Evolutionary conservation across 192 early-diverging fungal genomes (phyloP).

Genomic region (Coemansia sp.): DNA sequence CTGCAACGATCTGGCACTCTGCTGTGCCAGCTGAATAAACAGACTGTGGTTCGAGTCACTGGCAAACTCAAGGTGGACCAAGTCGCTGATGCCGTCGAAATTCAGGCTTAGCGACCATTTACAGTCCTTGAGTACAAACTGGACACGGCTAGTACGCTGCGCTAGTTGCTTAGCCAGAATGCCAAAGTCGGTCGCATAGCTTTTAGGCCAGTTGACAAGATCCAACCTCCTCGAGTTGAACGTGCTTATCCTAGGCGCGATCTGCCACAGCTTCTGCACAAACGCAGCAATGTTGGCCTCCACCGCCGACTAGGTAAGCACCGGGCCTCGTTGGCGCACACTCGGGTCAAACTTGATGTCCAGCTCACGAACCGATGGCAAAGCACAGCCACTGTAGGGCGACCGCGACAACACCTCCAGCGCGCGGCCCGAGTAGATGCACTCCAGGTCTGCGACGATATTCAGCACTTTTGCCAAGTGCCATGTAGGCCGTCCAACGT

Average conservation of each 20-base stretch:
- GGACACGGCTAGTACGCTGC: not conserved
- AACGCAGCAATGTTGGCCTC: not conserved
- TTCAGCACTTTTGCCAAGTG: not conserved
- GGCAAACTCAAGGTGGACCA: not conserved
- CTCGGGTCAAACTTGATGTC: not conserved
- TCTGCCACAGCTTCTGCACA: not conserved
- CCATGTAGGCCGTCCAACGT: not conserved
- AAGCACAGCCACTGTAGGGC: not conserved
- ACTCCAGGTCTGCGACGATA: not conserved
- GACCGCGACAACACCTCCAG: not conserved
- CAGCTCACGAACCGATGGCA: not conserved
- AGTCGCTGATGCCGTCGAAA: not conserved
- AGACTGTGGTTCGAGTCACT: not conserved
- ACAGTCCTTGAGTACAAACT: not conserved
- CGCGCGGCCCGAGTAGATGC: not conserved
- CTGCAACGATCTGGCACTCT: not conserved
- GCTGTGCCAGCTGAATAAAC: not conserved
- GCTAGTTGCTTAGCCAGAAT: not conserved
- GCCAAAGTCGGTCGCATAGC: not conserved
- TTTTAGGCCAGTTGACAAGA: not conserved
- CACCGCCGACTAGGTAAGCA: not conserved
- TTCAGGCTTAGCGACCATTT: not conserved
- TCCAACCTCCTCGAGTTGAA: not conserved
- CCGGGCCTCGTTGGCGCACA: not conserved
- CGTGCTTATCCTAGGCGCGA: not conserved